Percentiles rank a stretch among this genome's conserved stretches.
phyloP scores from a whole-genome alignment of 2,329 filamentous ascomycete genomes.

The Alternaria postmessia region DNA sequence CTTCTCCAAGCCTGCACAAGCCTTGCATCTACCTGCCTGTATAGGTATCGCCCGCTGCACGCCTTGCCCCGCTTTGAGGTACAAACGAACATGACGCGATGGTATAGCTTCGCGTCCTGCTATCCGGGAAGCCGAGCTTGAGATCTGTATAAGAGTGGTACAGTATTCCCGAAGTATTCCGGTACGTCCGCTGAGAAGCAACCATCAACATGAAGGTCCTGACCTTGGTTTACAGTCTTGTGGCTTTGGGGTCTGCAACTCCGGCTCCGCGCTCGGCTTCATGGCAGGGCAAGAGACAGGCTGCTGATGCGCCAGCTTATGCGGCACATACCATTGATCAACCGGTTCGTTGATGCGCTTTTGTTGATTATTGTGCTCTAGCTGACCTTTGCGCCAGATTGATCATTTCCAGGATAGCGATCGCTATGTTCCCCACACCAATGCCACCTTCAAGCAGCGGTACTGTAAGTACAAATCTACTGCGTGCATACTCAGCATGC shows the following conservation, averaged over 20 bases:
- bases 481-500: too few species aligned
- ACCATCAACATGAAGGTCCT: constrained; percentile 20
- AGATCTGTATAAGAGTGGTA: constrained; percentile 5
- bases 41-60: constrained; percentile 15
- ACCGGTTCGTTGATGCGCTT: constrained; percentile 20
- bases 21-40: constrained; percentile 24
- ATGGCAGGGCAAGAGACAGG: constrained; percentile 25
- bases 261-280: constrained; percentile 1
- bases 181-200: not conserved
- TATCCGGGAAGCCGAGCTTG: constrained; percentile 1
- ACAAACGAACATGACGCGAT: constrained; percentile 17
- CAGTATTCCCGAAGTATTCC: not conserved
- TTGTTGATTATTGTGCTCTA: not conserved
- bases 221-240: constrained; percentile 11
- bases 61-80: constrained; percentile 13
- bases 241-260: constrained; percentile 10
- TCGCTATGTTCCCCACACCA: constrained; percentile 54
- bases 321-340: constrained; percentile 36
- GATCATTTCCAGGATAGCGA: constrained; percentile 57
- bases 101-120: not conserved
- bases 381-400: constrained; percentile 40
- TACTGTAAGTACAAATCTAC: constrained; percentile 48
- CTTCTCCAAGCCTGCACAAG: constrained; percentile 26
- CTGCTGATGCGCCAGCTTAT: constrained; percentile 23
- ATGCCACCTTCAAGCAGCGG: constrained; percentile 62